Evolutionary conservation across 768 basidiomycete genomes (phyloP).

Genomic region (Mycena crocata): DNA sequence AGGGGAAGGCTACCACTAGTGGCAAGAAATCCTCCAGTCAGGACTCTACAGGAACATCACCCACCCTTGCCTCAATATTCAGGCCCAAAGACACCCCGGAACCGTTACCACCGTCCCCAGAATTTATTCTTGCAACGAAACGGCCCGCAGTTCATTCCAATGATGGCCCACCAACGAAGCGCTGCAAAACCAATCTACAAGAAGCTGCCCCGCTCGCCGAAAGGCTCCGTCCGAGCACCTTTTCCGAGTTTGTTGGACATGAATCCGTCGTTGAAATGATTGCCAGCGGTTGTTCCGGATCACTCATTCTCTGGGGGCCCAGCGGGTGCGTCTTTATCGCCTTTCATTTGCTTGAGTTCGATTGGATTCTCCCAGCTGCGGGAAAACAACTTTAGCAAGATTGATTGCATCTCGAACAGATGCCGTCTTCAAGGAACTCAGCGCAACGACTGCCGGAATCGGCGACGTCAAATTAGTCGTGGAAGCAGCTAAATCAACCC

Average conservation of each 20-base stretch:
- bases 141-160: constrained; percentile 14
- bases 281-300: constrained; percentile 63
- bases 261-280: constrained; percentile 47
- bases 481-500: constrained; percentile 77
- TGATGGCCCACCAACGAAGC: constrained; percentile 36
- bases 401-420: constrained; percentile 71
- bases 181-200: constrained; percentile 39
- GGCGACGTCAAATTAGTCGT: constrained; percentile 80
- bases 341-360: neutral
- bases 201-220: constrained; percentile 74
- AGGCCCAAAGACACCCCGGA: constrained; percentile 8
- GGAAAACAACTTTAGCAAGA: constrained; percentile 82
- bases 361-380: constrained; percentile 55
- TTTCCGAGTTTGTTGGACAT: constrained; percentile 82
- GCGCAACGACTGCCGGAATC: constrained; percentile 76
- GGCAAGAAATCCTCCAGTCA: constrained; percentile 21
- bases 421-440: constrained; percentile 79
- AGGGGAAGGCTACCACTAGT: constrained; percentile 9
- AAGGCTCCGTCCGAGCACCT: constrained; percentile 69
- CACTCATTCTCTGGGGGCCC: constrained; percentile 81
- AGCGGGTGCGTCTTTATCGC: constrained; percentile 61
- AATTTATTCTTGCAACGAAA: constrained; percentile 12
- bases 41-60: neutral
- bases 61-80: constrained; percentile 41
- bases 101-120: constrained; percentile 21